phyloP scores from a whole-genome alignment of 768 basidiomycete genomes.

The Saitozyma podzolica region DNA sequence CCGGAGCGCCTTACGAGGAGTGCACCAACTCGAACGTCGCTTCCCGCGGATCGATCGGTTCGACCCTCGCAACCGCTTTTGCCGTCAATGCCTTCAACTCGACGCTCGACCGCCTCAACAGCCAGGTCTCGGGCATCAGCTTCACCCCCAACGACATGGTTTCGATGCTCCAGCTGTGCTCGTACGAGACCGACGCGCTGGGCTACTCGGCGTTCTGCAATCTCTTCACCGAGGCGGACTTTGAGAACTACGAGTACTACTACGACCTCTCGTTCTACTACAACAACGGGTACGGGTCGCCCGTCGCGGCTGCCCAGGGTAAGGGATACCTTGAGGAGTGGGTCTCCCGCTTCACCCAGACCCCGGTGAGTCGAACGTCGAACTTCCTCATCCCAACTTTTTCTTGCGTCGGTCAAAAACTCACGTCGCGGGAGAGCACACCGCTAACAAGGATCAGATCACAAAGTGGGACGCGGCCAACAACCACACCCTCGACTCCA shows the following conservation, averaged over 20 bases:
- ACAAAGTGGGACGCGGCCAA: constrained; percentile 32
- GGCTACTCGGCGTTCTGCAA: constrained; percentile 51
- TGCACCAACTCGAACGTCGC: constrained; percentile 39
- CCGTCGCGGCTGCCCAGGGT: constrained; percentile 50
- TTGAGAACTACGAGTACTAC: constrained; percentile 43
- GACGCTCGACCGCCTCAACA: constrained; percentile 34
- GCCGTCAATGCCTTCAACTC: constrained; percentile 32
- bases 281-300: constrained; percentile 47
- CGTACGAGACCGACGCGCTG: constrained; percentile 50
- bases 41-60: constrained; percentile 31
- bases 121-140: constrained; percentile 27
- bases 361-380: constrained; percentile 3
- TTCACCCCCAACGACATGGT: constrained; percentile 40
- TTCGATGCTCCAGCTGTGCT: constrained; percentile 51
- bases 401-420: too few species aligned
- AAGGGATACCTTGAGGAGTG: constrained; percentile 51
- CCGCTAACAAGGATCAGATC: constrained; percentile 1
- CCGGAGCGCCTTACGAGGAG: constrained; percentile 47
- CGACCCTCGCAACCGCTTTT: constrained; percentile 28
- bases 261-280: constrained; percentile 39
- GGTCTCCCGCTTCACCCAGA: constrained; percentile 45
- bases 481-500: constrained; percentile 50
- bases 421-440: too few species aligned
- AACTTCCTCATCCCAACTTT: too few species aligned
- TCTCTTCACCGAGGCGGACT: constrained; percentile 53